phyloP scores from a whole-genome alignment of 805 yeast species.

The Yarrowia alimentaria region DNA sequence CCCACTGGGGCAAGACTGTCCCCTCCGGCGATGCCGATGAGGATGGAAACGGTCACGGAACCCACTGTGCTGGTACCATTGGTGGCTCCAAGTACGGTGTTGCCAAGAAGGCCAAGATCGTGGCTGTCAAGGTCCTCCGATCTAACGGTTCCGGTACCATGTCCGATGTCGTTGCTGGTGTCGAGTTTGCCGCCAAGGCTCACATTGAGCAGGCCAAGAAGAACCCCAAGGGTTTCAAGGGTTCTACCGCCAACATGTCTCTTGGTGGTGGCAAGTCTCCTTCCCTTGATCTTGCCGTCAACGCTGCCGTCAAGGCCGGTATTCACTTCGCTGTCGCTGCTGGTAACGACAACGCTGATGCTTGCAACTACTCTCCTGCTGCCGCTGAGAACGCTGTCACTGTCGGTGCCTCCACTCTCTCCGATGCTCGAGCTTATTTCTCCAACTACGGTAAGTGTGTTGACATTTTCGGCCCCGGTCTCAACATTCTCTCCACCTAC shows the following conservation, averaged over 20 bases:
- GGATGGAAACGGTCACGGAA: conserved; percentile 64
- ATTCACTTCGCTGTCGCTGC: conserved; percentile 63
- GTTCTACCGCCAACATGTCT: conserved; percentile 62
- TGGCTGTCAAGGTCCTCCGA: conserved; percentile 61
- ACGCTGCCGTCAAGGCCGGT: conserved; percentile 58
- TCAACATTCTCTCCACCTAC: conserved; percentile 55
- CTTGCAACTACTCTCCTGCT: conserved; percentile 61
- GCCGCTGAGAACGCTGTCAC: conserved; percentile 54
- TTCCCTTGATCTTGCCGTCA: conserved; percentile 56
- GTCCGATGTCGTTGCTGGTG: conserved; percentile 62
- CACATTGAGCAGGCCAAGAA: conserved; percentile 46
- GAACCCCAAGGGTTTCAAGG: conserved; percentile 51
- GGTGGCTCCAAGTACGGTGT: conserved; percentile 58
- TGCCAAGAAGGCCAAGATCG: conserved; percentile 57
- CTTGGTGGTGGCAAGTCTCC: conserved; percentile 59
- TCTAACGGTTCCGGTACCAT: conserved; percentile 59
- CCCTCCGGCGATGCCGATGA: conserved; percentile 49
- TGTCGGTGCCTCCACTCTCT: conserved; percentile 50
- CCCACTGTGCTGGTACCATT: conserved; percentile 67
- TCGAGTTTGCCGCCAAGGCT: conserved; percentile 55
- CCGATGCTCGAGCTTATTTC: conserved; percentile 51
- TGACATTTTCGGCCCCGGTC: conserved; percentile 56
- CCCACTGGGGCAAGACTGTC: conserved; percentile 58
- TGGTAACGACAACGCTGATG: conserved; percentile 60
- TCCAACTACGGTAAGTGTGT: conserved; percentile 56